A percentile compares a stretch with the other conserved stretches of the same genome.
These are phyloP conservation scores for Fulvia fulva DNA, from an alignment of 2,329 filamentous ascomycete species.

Conservation along the genomic window DNA sequence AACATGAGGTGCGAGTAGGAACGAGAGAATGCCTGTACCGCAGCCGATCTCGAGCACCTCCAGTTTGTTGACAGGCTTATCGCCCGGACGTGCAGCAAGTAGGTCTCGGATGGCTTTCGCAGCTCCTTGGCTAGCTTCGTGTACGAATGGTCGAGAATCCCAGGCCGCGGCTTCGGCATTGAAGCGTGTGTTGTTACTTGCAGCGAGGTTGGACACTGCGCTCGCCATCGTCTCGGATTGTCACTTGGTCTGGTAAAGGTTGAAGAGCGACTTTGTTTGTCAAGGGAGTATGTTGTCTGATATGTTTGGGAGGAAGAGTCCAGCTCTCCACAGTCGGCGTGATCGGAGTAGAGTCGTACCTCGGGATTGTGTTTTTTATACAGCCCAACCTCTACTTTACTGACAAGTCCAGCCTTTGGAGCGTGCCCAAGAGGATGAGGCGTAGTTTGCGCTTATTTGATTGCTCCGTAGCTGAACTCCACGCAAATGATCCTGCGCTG, in stretches of 20 bases:
- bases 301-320: too few relatives aligned
- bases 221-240: constrained; percentile 19
- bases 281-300: too few relatives aligned
- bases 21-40: constrained; percentile 25
- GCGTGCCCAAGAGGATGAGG: too few relatives aligned
- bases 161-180: constrained; percentile 26
- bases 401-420: too few relatives aligned
- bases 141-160: constrained; percentile 25
- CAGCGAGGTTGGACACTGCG: constrained; percentile 22
- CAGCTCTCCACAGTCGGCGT: neutral
- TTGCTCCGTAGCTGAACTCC: too few relatives aligned
- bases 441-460: too few relatives aligned
- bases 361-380: neutral
- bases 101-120: constrained; percentile 16
- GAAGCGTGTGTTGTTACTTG: constrained; percentile 21
- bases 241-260: neutral
- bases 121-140: constrained; percentile 22
- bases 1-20: constrained; percentile 21
- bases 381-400: too few relatives aligned
- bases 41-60: constrained; percentile 27
- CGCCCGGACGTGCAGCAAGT: neutral
- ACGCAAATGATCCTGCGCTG: too few relatives aligned
- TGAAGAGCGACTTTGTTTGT: too few relatives aligned
- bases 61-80: neutral
- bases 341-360: neutral